Conservation (phyloP, 495 filamentous ascomycete species). For the Barbatosphaeria neglecta region DNA sequence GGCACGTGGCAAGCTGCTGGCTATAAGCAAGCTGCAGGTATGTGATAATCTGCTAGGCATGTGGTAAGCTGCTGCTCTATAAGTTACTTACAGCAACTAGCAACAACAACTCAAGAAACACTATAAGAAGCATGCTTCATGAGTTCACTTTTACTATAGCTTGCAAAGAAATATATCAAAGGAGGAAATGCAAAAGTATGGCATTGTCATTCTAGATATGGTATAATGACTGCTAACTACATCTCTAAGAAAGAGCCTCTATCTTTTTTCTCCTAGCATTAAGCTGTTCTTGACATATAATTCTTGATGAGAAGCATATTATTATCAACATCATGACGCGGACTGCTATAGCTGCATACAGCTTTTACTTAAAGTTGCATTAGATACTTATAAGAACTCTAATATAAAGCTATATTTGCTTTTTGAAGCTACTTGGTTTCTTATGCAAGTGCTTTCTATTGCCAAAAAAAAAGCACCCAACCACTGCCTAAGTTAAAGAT, state of each 20-base stretch:
- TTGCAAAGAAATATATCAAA: slow-evolving; percentile 41
- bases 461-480: too few relatives aligned
- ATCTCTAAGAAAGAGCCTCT: slow-evolving; percentile 29
- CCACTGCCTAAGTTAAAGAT: too few relatives aligned
- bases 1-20: too few relatives aligned
- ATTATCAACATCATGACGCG: slow-evolving; percentile 73
- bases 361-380: slow-evolving; percentile 55
- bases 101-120: slow-evolving; percentile 68
- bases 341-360: slow-evolving; percentile 53
- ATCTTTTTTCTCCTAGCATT: slow-evolving; percentile 61
- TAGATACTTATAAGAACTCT: slow-evolving; percentile 81
- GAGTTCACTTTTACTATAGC: slow-evolving; percentile 68
- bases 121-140: slow-evolving; percentile 43
- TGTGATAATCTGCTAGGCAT: too few relatives aligned
- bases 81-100: too few relatives aligned
- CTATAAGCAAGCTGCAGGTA: too few relatives aligned
- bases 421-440: too few relatives aligned
- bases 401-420: slow-evolving; percentile 35
- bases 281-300: slow-evolving; percentile 79
- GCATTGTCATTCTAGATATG: slow-evolving; percentile 80
- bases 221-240: slow-evolving; percentile 36
- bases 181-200: slow-evolving; percentile 45
- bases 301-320: slow-evolving; percentile 75
- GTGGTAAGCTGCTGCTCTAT: too few relatives aligned
- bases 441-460: too few relatives aligned